Evolutionary conservation across 2,329 filamentous ascomycete species (phyloP), one percentile per base, ranked within the genome.

Genomic region (Claviceps sp.): DNA sequence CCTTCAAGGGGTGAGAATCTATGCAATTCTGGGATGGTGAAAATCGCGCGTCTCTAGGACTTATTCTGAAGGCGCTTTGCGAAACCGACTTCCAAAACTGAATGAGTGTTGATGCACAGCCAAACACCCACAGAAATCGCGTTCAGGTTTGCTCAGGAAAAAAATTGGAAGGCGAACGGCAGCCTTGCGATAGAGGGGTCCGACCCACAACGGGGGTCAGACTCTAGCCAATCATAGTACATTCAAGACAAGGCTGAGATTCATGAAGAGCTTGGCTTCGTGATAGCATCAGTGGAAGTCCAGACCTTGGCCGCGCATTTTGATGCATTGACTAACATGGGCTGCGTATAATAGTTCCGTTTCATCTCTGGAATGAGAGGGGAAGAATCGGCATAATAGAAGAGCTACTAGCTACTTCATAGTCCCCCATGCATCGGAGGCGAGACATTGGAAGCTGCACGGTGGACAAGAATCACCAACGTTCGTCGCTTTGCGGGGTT

Each of bases 121-220:
- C 17, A 3, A 6, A 8, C 24, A 13, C 47, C 24, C 10, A 49
- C 47, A 49, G 47, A 34, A 17, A 11, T 42, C 22, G 41, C 47
- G 22, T 30, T 14, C 19, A 43, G 8, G 16, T 34, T 24, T 19
- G 13, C 41, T 11, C 34, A 13, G 17, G 19, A 49, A 57, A 58
- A 63, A 60, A 60, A 57, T 51, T 57, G 56, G 55, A 57, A 58
- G 3, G 60, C 37, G 5, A 56, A 24, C 54, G 48, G 41, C 54
- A 63, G 61, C 61, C 61, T 63, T 57, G 61, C 60, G 30, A 40
- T 8, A 13, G 2, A 11, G 16, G 5, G 42, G 5, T 16, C 46
- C 47, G 54, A 34, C 10, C 30, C 30, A 34, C 10, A 11, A 11
- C 10, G 10, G 8, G 30, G 30, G 10, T 34, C 30, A 4, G 2